phyloP scores from a whole-genome alignment of 805 yeast genomes.

The Saccharomyces jurei region DNA sequence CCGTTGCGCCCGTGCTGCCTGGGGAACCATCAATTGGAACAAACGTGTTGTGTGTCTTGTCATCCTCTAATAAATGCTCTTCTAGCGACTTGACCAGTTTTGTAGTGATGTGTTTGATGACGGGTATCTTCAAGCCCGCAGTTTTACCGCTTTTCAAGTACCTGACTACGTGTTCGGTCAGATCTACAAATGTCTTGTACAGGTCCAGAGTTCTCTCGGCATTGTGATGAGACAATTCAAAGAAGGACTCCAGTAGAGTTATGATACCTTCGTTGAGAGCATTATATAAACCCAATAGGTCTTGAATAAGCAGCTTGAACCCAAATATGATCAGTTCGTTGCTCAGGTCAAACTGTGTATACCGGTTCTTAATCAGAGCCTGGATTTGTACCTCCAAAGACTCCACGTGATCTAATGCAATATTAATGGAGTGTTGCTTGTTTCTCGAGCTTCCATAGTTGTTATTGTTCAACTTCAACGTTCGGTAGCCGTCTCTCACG shows the following conservation, averaged over 20 bases:
- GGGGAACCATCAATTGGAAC: slow-evolving; percentile 10
- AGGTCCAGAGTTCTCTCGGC: slow-evolving; percentile 81
- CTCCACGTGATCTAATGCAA: slow-evolving; percentile 75
- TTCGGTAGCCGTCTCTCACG: slow-evolving; percentile 58
- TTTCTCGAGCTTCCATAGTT: slow-evolving; percentile 37
- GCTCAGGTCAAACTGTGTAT: slow-evolving; percentile 69
- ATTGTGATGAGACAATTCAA: slow-evolving; percentile 80
- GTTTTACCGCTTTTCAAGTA: slow-evolving; percentile 85
- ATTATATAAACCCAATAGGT: slow-evolving; percentile 77
- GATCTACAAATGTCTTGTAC: slow-evolving; percentile 75
- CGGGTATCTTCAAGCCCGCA: slow-evolving; percentile 87
- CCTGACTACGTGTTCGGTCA: slow-evolving; percentile 80
- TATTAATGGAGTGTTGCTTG: slow-evolving; percentile 56
- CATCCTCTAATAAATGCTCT: slow-evolving; percentile 83
- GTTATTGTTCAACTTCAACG: slow-evolving; percentile 43
- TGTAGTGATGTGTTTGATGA: slow-evolving; percentile 94
- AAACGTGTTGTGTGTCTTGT: slow-evolving; percentile 14
- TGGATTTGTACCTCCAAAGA: slow-evolving; percentile 77
- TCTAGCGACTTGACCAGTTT: slow-evolving; percentile 79
- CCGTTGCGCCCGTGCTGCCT: slow-evolving; percentile 7
- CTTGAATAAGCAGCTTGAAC: slow-evolving; percentile 84
- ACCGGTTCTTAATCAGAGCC: slow-evolving; percentile 63
- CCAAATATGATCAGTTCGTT: slow-evolving; percentile 80
- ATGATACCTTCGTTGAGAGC: slow-evolving; percentile 93
- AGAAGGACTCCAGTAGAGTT: slow-evolving; percentile 85